Evolutionary conservation across 1,284 basidiomycete species (phyloP).

Genomic region (Vanrija humicola): DNA sequence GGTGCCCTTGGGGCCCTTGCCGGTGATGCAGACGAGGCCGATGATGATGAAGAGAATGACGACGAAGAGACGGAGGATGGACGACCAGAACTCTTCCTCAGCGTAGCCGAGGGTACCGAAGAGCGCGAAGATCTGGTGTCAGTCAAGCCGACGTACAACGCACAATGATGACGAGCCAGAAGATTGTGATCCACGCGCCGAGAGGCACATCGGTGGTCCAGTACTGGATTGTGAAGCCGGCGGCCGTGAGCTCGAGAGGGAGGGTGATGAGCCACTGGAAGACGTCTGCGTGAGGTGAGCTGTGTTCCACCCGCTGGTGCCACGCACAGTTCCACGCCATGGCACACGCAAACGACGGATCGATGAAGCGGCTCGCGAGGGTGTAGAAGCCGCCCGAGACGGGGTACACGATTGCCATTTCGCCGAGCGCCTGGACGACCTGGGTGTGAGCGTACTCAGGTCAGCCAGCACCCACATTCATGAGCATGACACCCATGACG

Average conservation of each 20-base stretch:
- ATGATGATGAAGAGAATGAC: slow-evolving; percentile 48
- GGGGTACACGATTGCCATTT: slow-evolving; percentile 52
- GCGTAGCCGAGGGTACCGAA: slow-evolving; percentile 44
- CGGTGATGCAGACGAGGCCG: slow-evolving; percentile 37
- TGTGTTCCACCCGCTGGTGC: not conserved
- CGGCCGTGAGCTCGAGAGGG: slow-evolving; percentile 50
- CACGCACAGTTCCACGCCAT: slow-evolving; percentile 46
- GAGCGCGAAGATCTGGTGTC: slow-evolving; percentile 12
- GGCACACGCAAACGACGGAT: slow-evolving; percentile 41
- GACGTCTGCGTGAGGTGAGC: slow-evolving; percentile 14
- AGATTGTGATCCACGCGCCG: slow-evolving; percentile 48
- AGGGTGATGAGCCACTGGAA: slow-evolving; percentile 49
- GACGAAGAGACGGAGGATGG: slow-evolving; percentile 45
- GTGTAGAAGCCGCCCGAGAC: slow-evolving; percentile 53
- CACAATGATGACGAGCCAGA: slow-evolving; percentile 36
- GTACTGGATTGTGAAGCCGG: slow-evolving; percentile 41
- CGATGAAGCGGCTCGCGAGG: slow-evolving; percentile 41
- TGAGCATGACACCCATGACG: slow-evolving; percentile 29
- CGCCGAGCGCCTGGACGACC: slow-evolving; percentile 49
- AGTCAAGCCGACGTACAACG: not conserved
- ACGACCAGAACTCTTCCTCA: slow-evolving; percentile 49
- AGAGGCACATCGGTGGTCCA: slow-evolving; percentile 41
- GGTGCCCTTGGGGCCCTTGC: slow-evolving; percentile 38
- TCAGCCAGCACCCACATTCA: slow-evolving; percentile 3
- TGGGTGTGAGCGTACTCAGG: not conserved